Percentiles rank a stretch among this genome's conserved stretches.
phyloP scores from a whole-genome alignment of 2,329 filamentous ascomycete genomes.

The Pyrenophora tritici-repentis region DNA sequence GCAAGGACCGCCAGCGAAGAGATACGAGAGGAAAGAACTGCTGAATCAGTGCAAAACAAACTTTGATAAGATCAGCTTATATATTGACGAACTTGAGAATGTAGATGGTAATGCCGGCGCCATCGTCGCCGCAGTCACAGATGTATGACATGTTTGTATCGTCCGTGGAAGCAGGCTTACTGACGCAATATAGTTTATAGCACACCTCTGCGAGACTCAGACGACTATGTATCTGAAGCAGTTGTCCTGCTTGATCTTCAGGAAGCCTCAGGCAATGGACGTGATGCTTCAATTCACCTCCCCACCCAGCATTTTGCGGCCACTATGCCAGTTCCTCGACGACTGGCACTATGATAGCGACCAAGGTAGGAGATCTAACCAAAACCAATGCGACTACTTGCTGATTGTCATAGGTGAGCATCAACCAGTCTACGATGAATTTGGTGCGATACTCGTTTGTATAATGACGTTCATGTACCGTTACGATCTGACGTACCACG shows the following conservation, averaged over 20 bases:
- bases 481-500: slow-evolving; percentile 67
- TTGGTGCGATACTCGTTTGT: slow-evolving; percentile 75
- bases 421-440: slow-evolving; percentile 85
- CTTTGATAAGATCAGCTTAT: slow-evolving; percentile 72
- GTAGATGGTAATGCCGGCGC: slow-evolving; percentile 92
- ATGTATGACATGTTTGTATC: slow-evolving; percentile 34
- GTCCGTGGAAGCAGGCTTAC: not conserved
- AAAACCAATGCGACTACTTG: not conserved
- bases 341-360: slow-evolving; percentile 83
- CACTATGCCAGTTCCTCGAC: slow-evolving; percentile 75
- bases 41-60: slow-evolving; percentile 78
- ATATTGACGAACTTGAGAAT: slow-evolving; percentile 81
- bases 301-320: slow-evolving; percentile 69
- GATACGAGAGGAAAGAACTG: slow-evolving; percentile 77
- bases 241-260: slow-evolving; percentile 73
- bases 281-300: slow-evolving; percentile 77
- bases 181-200: slow-evolving; percentile 61
- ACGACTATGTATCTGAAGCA: slow-evolving; percentile 81
- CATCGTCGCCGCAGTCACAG: slow-evolving; percentile 70
- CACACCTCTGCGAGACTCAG: slow-evolving; percentile 70
- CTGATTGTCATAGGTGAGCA: slow-evolving; percentile 64
- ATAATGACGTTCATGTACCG: slow-evolving; percentile 76
- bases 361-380: slow-evolving; percentile 55
- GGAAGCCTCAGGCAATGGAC: slow-evolving; percentile 73
- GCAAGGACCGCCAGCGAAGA: slow-evolving; percentile 74